These are phyloP conservation scores for Eucalyptus marginata DNA, from an alignment of 345 rosid species.

Conservation along the genomic window DNA sequence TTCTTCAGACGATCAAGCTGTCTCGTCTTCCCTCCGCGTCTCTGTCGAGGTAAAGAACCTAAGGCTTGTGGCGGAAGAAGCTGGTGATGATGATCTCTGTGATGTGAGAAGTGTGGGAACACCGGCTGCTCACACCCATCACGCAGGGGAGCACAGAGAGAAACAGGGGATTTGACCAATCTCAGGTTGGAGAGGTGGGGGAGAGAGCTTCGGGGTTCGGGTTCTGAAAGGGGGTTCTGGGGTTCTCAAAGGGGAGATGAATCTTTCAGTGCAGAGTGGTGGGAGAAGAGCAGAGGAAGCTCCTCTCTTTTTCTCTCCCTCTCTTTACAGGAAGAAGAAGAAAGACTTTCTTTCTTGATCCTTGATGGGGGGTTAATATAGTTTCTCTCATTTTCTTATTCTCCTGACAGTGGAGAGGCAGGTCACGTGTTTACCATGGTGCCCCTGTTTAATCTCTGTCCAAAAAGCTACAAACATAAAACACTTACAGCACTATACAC, in stretches of 20 bases:
- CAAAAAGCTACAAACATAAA: not conserved
- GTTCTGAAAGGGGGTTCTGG: not conserved
- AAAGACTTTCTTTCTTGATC: not conserved
- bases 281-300: not conserved
- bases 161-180: not conserved
- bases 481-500: not conserved
- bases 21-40: not conserved
- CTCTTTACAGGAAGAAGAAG: not conserved
- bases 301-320: not conserved
- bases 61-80: slow-evolving; percentile 60
- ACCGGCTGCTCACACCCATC: slow-evolving; percentile 56
- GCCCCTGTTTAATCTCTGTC: slow-evolving; percentile 1
- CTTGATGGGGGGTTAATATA: not conserved
- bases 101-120: slow-evolving; percentile 63
- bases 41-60: not conserved
- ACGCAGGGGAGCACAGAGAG: slow-evolving; percentile 13
- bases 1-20: not conserved
- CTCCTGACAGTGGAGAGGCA: not conserved
- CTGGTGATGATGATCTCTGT: slow-evolving; percentile 71
- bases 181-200: not conserved
- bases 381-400: not conserved
- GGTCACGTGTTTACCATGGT: not conserved
- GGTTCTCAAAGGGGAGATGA: not conserved
- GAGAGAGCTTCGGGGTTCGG: not conserved
- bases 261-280: not conserved